These are phyloP conservation scores for Phytophthora pisi DNA, from an alignment of 352 stramenopile species.

Conservation along the genomic window DNA sequence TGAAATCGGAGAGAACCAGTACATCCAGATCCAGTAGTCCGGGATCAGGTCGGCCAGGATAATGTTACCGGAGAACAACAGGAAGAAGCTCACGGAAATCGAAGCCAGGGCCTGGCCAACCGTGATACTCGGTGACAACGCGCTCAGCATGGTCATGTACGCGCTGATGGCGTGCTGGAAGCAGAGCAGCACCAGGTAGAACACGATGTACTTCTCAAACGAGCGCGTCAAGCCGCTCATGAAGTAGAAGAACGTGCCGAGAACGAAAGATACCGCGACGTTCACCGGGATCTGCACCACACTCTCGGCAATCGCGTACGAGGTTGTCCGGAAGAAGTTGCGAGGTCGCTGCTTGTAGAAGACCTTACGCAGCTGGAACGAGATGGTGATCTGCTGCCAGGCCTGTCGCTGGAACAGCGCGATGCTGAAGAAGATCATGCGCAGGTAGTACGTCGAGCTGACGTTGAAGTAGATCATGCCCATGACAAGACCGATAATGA, in stretches of 20 bases:
- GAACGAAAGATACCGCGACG: conserved; percentile 62
- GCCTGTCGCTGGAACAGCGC: conserved; percentile 73
- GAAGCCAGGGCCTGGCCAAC: conserved; percentile 48
- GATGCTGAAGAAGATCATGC: conserved; percentile 78
- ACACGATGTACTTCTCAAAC: conserved; percentile 79
- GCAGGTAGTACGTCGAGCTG: conserved; percentile 61
- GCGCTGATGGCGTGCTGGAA: conserved; percentile 79
- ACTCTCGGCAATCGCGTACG: conserved; percentile 77
- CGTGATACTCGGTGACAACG: conserved; percentile 62
- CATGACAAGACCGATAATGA: conserved; percentile 80
- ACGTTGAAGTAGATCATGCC: conserved; percentile 77
- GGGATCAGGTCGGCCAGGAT: conserved; percentile 72
- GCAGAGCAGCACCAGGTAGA: conserved; percentile 68
- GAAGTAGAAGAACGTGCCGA: conserved; percentile 87
- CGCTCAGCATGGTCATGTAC: conserved; percentile 69
- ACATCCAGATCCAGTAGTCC: conserved; percentile 82
- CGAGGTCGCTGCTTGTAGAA: conserved; percentile 91
- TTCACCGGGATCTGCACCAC: conserved; percentile 68
- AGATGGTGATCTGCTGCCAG: conserved; percentile 75
- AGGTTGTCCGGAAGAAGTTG: conserved; percentile 90
- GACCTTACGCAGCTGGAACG: conserved; percentile 76
- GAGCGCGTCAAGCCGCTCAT: conserved; percentile 80
- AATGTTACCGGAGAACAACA: conserved; percentile 81
- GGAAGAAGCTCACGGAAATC: conserved; percentile 65
- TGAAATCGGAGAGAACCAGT: conserved; percentile 70